Percentiles rank a stretch among this genome's conserved stretches.
Evolutionary conservation across 1,284 basidiomycete genomes (phyloP).

Genomic region (Ceratobasidium sp.): DNA sequence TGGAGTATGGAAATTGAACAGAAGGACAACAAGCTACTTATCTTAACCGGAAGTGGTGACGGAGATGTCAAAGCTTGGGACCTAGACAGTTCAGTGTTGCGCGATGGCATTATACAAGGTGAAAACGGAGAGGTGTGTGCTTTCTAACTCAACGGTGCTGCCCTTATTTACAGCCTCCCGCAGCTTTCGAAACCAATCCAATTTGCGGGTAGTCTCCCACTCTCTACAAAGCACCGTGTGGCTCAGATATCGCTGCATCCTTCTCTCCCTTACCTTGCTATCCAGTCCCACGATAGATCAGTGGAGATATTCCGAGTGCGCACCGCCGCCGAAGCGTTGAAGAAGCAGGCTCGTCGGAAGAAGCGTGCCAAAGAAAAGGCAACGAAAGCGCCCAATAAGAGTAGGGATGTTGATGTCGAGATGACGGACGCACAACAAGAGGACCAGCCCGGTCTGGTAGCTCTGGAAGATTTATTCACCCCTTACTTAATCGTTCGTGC

Average conservation of each 20-base stretch:
- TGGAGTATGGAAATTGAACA: conserved; percentile 74
- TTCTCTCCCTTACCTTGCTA: conserved; percentile 74
- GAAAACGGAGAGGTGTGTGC: conserved; percentile 79
- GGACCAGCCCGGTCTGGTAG: conserved; percentile 49
- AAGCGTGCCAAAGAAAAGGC: conserved; percentile 74
- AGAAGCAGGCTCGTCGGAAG: conserved; percentile 79
- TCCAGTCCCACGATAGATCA: conserved; percentile 91
- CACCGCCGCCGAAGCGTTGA: conserved; percentile 86
- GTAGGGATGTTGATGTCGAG: conserved; percentile 54
- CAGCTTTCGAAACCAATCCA: conserved; percentile 82
- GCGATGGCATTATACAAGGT: conserved; percentile 69
- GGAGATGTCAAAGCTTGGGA: conserved; percentile 94
- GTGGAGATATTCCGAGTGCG: conserved; percentile 91
- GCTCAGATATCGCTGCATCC: conserved; percentile 85
- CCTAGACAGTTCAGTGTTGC: conserved; percentile 73
- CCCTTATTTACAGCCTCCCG: conserved; percentile 4
- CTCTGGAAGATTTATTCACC: conserved; percentile 69
- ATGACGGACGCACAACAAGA: conserved; percentile 51
- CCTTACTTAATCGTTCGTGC: conserved; percentile 76
- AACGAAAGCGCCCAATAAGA: conserved; percentile 54
- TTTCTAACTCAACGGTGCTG: not conserved
- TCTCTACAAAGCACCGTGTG: conserved; percentile 82
- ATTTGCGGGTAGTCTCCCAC: conserved; percentile 73
- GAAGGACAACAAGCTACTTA: conserved; percentile 57
- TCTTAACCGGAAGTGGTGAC: conserved; percentile 92